A percentile compares a stretch with the other conserved stretches of the same genome.
Evolutionary conservation across 2,329 filamentous ascomycete species (phyloP).

Genomic region (Monosporascus sp.): DNA sequence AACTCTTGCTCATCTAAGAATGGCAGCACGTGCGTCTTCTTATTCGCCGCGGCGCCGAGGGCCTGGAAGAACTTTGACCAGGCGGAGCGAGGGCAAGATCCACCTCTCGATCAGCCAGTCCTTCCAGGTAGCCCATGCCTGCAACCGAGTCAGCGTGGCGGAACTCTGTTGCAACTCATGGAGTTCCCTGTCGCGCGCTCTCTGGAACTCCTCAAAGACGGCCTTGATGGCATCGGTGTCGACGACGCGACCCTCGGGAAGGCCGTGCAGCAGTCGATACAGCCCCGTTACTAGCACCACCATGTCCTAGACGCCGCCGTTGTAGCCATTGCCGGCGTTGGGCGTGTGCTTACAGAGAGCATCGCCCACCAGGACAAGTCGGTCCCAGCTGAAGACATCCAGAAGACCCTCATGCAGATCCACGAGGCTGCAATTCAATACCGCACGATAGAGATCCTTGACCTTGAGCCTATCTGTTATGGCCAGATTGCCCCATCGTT

Average conservation of each 20-base stretch:
- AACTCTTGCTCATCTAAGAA: not conserved
- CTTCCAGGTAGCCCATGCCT: not conserved
- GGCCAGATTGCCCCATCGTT: slow-evolving; percentile 5
- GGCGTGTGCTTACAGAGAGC: slow-evolving; percentile 14
- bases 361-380: slow-evolving; percentile 14
- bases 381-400: slow-evolving; percentile 8
- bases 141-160: not conserved
- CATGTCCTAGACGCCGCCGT: slow-evolving; percentile 11
- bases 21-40: not conserved
- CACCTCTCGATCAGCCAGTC: not conserved
- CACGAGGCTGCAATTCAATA: slow-evolving; percentile 1
- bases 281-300: slow-evolving; percentile 8
- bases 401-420: slow-evolving; percentile 13
- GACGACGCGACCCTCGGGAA: not conserved
- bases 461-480: slow-evolving; percentile 5
- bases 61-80: not conserved
- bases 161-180: not conserved
- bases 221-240: not conserved
- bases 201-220: not conserved
- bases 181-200: not conserved
- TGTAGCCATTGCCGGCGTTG: slow-evolving; percentile 10
- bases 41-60: not conserved
- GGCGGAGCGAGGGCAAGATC: not conserved
- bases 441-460: slow-evolving; percentile 6
- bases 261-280: not conserved